phyloP scores from a whole-genome alignment of 1,139 yeast species.

The Diutina catenulata region DNA sequence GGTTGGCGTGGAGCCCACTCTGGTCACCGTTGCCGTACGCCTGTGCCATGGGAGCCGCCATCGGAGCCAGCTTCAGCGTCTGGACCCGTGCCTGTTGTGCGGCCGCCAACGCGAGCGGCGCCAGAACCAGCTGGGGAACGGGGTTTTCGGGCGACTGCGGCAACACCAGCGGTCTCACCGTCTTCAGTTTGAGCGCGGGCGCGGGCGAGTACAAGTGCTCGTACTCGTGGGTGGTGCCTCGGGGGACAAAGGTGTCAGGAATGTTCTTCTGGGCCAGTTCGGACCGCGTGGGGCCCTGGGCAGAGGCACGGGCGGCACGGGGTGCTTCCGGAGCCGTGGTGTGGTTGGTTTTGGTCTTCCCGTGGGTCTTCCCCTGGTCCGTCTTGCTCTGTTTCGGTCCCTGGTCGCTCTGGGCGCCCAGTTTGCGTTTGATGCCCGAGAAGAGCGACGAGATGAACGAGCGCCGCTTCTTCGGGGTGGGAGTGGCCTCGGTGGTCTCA shows the following conservation, averaged over 20 bases:
- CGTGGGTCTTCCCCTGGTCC: too few relatives aligned
- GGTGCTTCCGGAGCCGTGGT: too few relatives aligned
- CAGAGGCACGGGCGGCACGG: constrained; percentile 1
- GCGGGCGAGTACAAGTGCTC: constrained; percentile 1
- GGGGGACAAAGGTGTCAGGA: constrained; percentile 1
- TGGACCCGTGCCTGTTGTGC: background rate
- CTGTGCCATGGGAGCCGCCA: constrained; percentile 1
- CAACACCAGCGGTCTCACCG: background rate
- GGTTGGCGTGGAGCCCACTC: too few relatives aligned
- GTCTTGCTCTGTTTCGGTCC: too few relatives aligned
- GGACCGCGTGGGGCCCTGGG: background rate
- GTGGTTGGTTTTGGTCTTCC: too few relatives aligned
- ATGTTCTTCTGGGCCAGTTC: constrained; percentile 4
- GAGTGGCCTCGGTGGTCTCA: too few relatives aligned
- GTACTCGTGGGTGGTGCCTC: background rate
- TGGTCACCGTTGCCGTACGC: too few relatives aligned
- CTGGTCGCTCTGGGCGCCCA: too few relatives aligned
- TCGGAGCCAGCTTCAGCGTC: constrained; percentile 2
- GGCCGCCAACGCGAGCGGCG: background rate
- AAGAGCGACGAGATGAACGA: constrained; percentile 1
- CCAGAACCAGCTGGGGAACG: background rate
- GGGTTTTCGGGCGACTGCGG: background rate
- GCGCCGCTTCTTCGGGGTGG: background rate
- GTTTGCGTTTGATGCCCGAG: background rate
- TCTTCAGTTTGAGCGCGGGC: background rate